phyloP scores from a whole-genome alignment of 768 basidiomycete species.

The Tricholoma bakamatsutake region DNA sequence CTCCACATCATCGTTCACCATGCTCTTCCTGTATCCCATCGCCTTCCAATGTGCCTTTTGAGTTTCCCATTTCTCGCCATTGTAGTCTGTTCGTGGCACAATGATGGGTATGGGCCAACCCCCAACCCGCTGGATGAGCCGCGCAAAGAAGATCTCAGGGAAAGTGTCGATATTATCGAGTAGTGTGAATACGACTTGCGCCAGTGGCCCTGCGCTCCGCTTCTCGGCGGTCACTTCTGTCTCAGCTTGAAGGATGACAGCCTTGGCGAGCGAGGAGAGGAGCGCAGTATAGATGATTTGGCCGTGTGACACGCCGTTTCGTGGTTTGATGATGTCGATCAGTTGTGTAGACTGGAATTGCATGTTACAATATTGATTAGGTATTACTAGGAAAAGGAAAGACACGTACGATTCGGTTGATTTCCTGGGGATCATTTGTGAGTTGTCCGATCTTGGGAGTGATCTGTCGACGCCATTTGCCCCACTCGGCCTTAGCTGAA shows the following conservation, averaged over 20 bases:
- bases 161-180: conserved; percentile 56
- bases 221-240: conserved; percentile 88
- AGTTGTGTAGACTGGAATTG: conserved; percentile 33
- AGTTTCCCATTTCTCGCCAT: conserved; percentile 39
- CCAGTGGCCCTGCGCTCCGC: conserved; percentile 78
- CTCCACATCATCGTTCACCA: conserved; percentile 42
- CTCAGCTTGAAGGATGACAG: conserved; percentile 87
- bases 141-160: conserved; percentile 72
- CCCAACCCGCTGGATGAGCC: conserved; percentile 82
- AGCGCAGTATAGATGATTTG: conserved; percentile 62
- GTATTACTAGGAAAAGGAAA: background rate
- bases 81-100: conserved; percentile 48
- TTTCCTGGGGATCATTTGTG: conserved; percentile 60
- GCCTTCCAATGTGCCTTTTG: conserved; percentile 39
- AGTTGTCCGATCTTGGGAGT: conserved; percentile 86
- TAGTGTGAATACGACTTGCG: conserved; percentile 66
- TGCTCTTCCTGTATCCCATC: conserved; percentile 48
- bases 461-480: conserved; percentile 65
- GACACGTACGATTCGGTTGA: conserved; percentile 56
- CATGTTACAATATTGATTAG: background rate
- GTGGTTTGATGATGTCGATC: conserved; percentile 28
- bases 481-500: conserved; percentile 55
- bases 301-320: conserved; percentile 22
- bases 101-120: conserved; percentile 78
- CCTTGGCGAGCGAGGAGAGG: conserved; percentile 84